phyloP scores from a whole-genome alignment of 2,329 filamentous ascomycete genomes.

The Aspergillus unguis region DNA sequence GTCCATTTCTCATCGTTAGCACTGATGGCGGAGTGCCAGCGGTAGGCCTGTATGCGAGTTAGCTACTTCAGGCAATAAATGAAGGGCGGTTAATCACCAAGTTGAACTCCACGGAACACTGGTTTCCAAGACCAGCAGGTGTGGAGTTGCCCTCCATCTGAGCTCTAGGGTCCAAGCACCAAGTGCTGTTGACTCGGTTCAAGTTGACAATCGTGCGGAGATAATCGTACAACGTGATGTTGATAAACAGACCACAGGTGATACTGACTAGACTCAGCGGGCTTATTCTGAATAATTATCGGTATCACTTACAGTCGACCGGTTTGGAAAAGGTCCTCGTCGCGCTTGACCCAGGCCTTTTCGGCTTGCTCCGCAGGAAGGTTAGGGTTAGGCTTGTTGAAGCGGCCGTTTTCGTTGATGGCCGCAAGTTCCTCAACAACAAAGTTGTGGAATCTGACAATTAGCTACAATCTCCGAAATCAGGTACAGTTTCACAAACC shows the following conservation, averaged over 20 bases:
- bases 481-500: slow-evolving; percentile 16
- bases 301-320: slow-evolving; percentile 55
- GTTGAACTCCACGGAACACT: slow-evolving; percentile 85
- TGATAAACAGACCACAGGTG: slow-evolving; percentile 72
- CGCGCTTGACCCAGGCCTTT: slow-evolving; percentile 62
- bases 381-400: slow-evolving; percentile 59
- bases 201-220: slow-evolving; percentile 73
- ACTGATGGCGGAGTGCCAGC: slow-evolving; percentile 79
- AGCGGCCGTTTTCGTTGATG: slow-evolving; percentile 83
- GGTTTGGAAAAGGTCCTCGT: slow-evolving; percentile 77
- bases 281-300: slow-evolving; percentile 36
- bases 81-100: slow-evolving; percentile 39
- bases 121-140: slow-evolving; percentile 72
- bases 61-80: background rate
- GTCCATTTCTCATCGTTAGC: slow-evolving; percentile 78
- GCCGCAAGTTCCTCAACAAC: slow-evolving; percentile 71
- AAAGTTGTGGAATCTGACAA: slow-evolving; percentile 71
- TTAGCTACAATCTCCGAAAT: background rate
- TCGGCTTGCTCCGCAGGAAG: slow-evolving; percentile 50
- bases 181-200: slow-evolving; percentile 69
- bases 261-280: slow-evolving; percentile 41
- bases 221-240: slow-evolving; percentile 75
- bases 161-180: slow-evolving; percentile 74
- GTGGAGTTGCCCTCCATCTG: slow-evolving; percentile 64
- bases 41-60: slow-evolving; percentile 55